These are phyloP conservation scores for Flaveria trinervia DNA, from an alignment of 129 eudicot species.

Conservation along the genomic window DNA sequence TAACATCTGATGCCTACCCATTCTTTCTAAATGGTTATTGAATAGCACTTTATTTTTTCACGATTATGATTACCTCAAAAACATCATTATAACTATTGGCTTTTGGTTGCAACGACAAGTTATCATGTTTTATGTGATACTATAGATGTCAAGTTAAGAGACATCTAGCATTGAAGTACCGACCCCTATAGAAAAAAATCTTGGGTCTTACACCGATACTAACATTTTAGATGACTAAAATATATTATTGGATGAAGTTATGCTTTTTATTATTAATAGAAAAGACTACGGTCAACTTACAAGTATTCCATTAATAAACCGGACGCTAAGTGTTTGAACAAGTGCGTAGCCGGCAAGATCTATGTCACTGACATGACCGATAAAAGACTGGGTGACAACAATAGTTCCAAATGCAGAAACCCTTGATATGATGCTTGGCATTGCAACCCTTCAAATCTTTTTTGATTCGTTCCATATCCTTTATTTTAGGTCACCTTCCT, in stretches of 20 bases:
- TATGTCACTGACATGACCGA: conserved; percentile 52
- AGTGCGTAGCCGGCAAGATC: conserved; percentile 76
- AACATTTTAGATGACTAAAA: neutral
- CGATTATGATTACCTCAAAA: too few species aligned
- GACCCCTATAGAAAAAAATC: too few species aligned
- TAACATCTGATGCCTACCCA: too few species aligned
- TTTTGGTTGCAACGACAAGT: too few species aligned
- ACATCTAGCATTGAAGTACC: too few species aligned
- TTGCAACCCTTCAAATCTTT: conserved; percentile 57
- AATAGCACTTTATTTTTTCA: too few species aligned
- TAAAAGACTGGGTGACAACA: conserved; percentile 58
- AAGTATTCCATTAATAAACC: conserved; percentile 56
- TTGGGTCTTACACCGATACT: too few species aligned
- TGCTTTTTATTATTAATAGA: neutral
- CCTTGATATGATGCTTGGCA: conserved; percentile 54
- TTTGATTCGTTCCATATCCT: conserved; percentile 53
- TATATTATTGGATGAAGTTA: neutral
- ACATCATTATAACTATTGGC: too few species aligned
- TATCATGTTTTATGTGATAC: too few species aligned
- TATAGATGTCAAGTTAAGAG: too few species aligned
- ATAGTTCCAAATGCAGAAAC: conserved; percentile 49
- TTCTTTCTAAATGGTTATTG: too few species aligned
- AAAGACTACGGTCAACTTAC: conserved; percentile 30
- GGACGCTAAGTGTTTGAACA: conserved; percentile 55
- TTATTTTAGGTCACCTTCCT: conserved; percentile 33